A percentile compares a stretch with the other conserved stretches of the same genome.
Conservation (phyloP, 805 yeast genomes). For the Zygoascus bituminiphila region DNA sequence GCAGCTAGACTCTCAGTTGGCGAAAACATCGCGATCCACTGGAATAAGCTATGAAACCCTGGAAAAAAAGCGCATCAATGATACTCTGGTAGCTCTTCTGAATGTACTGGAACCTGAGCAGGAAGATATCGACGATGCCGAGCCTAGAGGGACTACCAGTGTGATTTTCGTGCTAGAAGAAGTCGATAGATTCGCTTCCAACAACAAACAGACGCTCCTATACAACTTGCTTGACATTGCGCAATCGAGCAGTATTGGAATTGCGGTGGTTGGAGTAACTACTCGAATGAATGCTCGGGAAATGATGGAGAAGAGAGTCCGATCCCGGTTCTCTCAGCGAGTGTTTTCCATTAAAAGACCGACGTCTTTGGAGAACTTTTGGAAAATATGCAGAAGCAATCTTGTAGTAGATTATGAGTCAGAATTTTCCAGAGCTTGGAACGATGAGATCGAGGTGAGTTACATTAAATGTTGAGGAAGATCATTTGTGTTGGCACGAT, state of each 20-base stretch:
- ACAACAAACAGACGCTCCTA: slow-evolving; percentile 69
- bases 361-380: slow-evolving; percentile 40
- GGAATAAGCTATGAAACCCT: slow-evolving; percentile 18
- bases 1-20: slow-evolving; percentile 51
- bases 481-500: too few relatives aligned
- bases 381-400: slow-evolving; percentile 37
- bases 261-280: slow-evolving; percentile 74
- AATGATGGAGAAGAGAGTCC: slow-evolving; percentile 80
- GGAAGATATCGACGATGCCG: slow-evolving; percentile 1
- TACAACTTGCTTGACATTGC: slow-evolving; percentile 86
- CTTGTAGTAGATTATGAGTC: slow-evolving; percentile 27
- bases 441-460: slow-evolving; percentile 15
- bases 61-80: slow-evolving; percentile 25
- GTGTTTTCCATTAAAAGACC: slow-evolving; percentile 53
- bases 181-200: slow-evolving; percentile 67
- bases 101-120: slow-evolving; percentile 21
- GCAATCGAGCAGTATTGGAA: slow-evolving; percentile 60
- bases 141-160: slow-evolving; percentile 33
- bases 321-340: slow-evolving; percentile 81
- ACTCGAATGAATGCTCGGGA: slow-evolving; percentile 71
- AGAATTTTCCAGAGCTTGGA: slow-evolving; percentile 16
- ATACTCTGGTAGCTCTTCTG: slow-evolving; percentile 23
- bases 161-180: slow-evolving; percentile 78
- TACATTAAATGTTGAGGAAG: background rate
- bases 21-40: slow-evolving; percentile 14